Conservation (phyloP, 2,329 filamentous ascomycete species). For the Colletotrichum cereale region DNA sequence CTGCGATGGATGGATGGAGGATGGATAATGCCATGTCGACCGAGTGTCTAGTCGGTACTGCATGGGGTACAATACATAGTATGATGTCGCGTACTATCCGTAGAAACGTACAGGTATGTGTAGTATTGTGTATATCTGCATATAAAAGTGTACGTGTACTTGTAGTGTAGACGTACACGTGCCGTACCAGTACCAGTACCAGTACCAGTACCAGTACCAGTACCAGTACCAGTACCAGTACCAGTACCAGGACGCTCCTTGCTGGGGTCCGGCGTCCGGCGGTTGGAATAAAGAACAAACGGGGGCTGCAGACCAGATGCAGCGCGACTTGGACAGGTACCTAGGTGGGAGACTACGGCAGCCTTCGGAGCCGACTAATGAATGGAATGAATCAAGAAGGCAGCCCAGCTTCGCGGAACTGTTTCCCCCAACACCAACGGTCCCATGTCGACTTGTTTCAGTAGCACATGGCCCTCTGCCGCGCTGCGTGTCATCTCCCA, state of each 20-base stretch:
- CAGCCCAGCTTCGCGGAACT: not conserved
- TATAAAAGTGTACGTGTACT: too few relatives aligned
- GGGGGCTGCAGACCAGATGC: not conserved
- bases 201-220: not conserved
- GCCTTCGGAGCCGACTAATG: too few relatives aligned
- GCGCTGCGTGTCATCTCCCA: conserved; percentile 10
- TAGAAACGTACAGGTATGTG: too few relatives aligned
- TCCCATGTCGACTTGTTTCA: conserved; percentile 4
- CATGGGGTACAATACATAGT: too few relatives aligned
- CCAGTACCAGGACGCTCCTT: not conserved
- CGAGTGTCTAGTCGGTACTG: not conserved
- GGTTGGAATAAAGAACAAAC: not conserved
- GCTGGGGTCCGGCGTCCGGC: not conserved
- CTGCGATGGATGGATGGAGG: too few relatives aligned
- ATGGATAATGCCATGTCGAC: not conserved
- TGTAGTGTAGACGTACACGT: not conserved
- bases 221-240: not conserved
- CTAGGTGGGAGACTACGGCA: too few relatives aligned
- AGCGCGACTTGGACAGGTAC: too few relatives aligned
- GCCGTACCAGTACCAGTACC: not conserved
- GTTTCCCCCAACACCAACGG: not conserved
- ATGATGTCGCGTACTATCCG: too few relatives aligned
- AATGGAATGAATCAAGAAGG: not conserved
- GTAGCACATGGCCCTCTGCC: not conserved
- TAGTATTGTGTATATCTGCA: not conserved